Evolutionary conservation across 768 basidiomycete genomes (phyloP).

Genomic region (Russula earlei): DNA sequence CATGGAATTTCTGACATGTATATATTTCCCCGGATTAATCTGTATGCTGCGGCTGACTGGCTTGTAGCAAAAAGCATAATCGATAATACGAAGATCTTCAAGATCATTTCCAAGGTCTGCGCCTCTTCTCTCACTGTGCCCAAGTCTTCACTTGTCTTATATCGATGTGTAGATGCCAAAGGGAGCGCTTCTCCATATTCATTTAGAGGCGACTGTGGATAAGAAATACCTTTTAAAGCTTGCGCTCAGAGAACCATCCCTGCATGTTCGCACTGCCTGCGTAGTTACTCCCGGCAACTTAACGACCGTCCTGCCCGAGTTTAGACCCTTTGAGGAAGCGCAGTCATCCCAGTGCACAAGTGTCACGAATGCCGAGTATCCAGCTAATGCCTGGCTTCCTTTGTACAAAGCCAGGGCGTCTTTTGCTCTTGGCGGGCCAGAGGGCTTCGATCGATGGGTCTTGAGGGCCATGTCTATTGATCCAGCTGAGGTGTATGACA

Average conservation of each 20-base stretch:
- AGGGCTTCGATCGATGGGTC: constrained; percentile 64
- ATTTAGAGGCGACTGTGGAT: constrained; percentile 67
- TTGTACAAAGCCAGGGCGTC: constrained; percentile 42
- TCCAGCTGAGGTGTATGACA: constrained; percentile 61
- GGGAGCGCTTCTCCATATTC: constrained; percentile 64
- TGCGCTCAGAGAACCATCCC: constrained; percentile 45
- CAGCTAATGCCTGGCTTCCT: constrained; percentile 43
- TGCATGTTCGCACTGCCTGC: constrained; percentile 47
- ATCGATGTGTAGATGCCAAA: constrained; percentile 56
- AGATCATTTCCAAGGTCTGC: constrained; percentile 48
- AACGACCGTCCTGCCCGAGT: constrained; percentile 39
- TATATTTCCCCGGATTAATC: background rate
- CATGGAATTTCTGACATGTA: constrained; percentile 71
- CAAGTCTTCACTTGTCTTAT: background rate
- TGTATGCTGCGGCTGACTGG: constrained; percentile 16
- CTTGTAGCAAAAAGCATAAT: constrained; percentile 45
- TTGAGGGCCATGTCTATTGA: constrained; percentile 52
- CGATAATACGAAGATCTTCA: constrained; percentile 49
- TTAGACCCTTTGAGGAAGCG: constrained; percentile 37
- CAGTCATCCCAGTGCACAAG: constrained; percentile 21
- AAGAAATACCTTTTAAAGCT: constrained; percentile 40
- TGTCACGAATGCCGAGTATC: constrained; percentile 38
- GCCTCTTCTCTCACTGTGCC: background rate
- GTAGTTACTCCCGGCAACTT: constrained; percentile 35
- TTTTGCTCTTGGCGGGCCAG: constrained; percentile 51